A percentile compares a stretch with the other conserved stretches of the same genome.
phyloP scores from a whole-genome alignment of 2,329 filamentous ascomycete species.

The Aureobasidium sp. region DNA sequence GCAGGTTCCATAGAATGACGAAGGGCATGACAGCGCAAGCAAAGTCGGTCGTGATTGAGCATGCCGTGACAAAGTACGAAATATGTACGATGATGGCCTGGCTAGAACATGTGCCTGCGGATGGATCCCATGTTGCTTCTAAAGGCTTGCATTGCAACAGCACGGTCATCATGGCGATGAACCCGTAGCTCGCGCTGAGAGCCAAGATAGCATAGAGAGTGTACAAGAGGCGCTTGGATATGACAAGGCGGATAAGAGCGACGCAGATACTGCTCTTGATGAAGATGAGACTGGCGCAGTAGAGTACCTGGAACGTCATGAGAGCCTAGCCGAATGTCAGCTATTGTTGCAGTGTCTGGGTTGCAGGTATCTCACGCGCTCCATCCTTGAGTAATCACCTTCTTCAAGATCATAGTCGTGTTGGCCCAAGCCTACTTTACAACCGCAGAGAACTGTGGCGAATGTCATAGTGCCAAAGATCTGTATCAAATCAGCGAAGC shows the following conservation, averaged over 20 bases:
- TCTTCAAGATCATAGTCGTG: slow-evolving; percentile 2
- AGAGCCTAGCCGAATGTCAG: not conserved
- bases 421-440: slow-evolving; percentile 14
- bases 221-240: not conserved
- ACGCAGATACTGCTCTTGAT: slow-evolving; percentile 14
- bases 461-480: slow-evolving; percentile 7
- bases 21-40: slow-evolving; percentile 11
- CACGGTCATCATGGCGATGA: slow-evolving; percentile 1
- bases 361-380: slow-evolving; percentile 3
- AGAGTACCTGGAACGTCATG: slow-evolving; percentile 5
- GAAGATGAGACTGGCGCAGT: slow-evolving; percentile 12
- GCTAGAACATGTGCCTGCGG: not conserved
- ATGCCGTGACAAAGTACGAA: slow-evolving; percentile 12
- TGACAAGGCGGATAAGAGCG: slow-evolving; percentile 9
- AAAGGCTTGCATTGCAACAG: not conserved
- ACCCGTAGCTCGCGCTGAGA: slow-evolving; percentile 1
- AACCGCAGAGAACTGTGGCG: not conserved
- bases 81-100: not conserved
- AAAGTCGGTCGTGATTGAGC: slow-evolving; percentile 9
- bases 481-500: not conserved
- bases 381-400: slow-evolving; percentile 1
- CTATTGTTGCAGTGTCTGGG: not conserved
- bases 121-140: not conserved
- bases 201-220: slow-evolving; percentile 7
- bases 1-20: slow-evolving; percentile 12